These are phyloP conservation scores for Candida gorgasii DNA, from an alignment of 805 yeast species.

Conservation along the genomic window DNA sequence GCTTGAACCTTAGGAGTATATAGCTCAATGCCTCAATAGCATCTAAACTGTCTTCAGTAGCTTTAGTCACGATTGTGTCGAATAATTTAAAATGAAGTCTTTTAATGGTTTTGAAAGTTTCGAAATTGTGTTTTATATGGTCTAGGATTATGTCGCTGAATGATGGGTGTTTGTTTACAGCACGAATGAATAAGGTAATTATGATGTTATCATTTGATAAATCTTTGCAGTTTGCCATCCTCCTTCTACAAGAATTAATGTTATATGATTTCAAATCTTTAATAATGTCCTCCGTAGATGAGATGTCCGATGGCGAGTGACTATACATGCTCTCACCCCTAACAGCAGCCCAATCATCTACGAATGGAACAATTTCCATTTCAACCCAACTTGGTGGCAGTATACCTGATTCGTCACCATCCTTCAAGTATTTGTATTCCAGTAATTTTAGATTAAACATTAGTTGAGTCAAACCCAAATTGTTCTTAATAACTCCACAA, in stretches of 20 bases:
- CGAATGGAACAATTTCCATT: too few species aligned
- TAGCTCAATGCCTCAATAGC: conserved; percentile 7
- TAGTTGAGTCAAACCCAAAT: conserved; percentile 4
- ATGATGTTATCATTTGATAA: not conserved
- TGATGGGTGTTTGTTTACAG: not conserved
- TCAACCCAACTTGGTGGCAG: too few species aligned
- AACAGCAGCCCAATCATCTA: too few species aligned
- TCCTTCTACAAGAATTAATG: not conserved
- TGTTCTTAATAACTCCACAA: conserved; percentile 12
- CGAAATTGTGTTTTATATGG: not conserved
- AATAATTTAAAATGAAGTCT: conserved; percentile 3
- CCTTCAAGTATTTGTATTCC: conserved; percentile 7
- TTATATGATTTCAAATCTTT: not conserved
- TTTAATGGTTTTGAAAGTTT: conserved; percentile 2
- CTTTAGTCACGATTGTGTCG: conserved; percentile 3
- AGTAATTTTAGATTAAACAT: conserved; percentile 10
- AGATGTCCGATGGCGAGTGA: too few species aligned
- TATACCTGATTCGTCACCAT: too few species aligned
- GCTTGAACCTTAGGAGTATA: conserved; percentile 23
- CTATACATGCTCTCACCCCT: too few species aligned
- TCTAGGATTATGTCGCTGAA: not conserved
- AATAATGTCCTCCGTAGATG: not conserved
- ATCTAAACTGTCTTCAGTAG: not conserved
- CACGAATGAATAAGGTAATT: not conserved
- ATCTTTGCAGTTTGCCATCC: not conserved